Percentiles rank a stretch among this genome's conserved stretches.
phyloP scores from a whole-genome alignment of 1,284 basidiomycete species.

The Puccinia hordei region DNA sequence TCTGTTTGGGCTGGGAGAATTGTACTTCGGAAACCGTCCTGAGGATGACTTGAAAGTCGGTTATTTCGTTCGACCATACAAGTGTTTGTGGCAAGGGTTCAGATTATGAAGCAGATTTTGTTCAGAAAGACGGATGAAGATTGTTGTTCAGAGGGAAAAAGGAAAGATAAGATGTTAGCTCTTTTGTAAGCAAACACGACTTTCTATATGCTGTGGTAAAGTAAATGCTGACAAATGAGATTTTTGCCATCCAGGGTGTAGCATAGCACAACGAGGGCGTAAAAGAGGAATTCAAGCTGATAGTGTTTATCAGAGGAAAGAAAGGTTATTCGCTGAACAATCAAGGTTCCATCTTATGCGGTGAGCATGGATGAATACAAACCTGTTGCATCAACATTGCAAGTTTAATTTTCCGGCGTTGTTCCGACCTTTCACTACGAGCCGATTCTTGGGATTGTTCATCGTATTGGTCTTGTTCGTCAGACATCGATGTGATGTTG shows the following conservation, averaged over 20 bases:
- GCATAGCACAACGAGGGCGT: slow-evolving; percentile 13
- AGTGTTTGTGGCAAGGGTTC: not conserved
- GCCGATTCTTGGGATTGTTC: not conserved
- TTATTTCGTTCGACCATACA: not conserved
- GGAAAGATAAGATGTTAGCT: not conserved
- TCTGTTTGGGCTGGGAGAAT: slow-evolving; percentile 39
- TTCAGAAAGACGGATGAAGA: not conserved
- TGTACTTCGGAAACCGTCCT: slow-evolving; percentile 35
- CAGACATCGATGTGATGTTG: slow-evolving; percentile 17
- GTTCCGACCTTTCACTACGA: not conserved
- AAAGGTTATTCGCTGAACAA: not conserved
- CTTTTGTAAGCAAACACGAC: not conserved
- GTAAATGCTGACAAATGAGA: slow-evolving; percentile 16
- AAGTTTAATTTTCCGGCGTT: slow-evolving; percentile 10
- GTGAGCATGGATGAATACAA: not conserved
- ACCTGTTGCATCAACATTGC: slow-evolving; percentile 35
- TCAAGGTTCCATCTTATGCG: not conserved
- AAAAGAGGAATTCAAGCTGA: slow-evolving; percentile 25
- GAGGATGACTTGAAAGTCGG: slow-evolving; percentile 21
- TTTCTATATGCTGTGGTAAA: not conserved
- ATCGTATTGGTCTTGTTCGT: not conserved
- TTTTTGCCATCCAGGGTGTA: slow-evolving; percentile 34
- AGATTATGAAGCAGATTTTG: not conserved
- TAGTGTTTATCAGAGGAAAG: not conserved
- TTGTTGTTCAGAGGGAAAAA: not conserved